Base-by-base conservation (phyloP, 108 stramenopile genomes). In the Cylindrotheca fusiformis region DNA sequence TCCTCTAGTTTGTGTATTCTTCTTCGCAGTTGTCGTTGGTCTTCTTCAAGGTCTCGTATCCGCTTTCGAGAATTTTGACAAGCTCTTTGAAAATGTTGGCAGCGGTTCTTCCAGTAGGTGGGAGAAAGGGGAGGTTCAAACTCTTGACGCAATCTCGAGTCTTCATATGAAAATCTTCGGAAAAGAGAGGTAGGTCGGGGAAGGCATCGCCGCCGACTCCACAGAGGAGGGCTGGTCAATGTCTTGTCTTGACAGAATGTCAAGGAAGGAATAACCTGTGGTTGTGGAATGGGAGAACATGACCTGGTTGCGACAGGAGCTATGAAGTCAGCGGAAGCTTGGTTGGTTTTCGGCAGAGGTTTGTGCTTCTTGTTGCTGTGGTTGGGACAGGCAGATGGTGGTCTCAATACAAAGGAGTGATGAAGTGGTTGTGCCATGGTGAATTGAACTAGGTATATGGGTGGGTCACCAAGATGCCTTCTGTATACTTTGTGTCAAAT, bases 31-130 rank as follows among this genome's bases (percentile, higher is more conserved):
- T 72, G 71, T 28, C 71, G 48, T 36, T 64, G 63, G 59, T 72
- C 71, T 36, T 72, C 71, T 65, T 72, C 63, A 49, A 63, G 33
- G 58, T 72, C 71, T 46, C 57, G 33, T 22, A 72, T 10, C 0
- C 57, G 57, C 32, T 32, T 33, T 41, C 62, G 55, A 31, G 49
- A 10, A 5, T 47, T n/a, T 52, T 72, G 62, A 28, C 62, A 72
- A 48, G 53, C 31, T 0, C 41, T 10, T 58, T 72, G 71, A 51
- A 64, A 50, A 44, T 44, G 55, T 45, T 63, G 48, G 29, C 71
- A 72, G 2, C 71, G 71, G 4, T 36, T 36, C 52, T 72, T 72
- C 71, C 71, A 72, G 30, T 72, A 65, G 2, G 32, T n/a, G 0
- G 41, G 22, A 36, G 60, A 58, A 14, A 27, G 21, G 31, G 58